Base-by-base conservation (phyloP, 805 yeast genomes). In the Barnettozyma siamensis region DNA sequence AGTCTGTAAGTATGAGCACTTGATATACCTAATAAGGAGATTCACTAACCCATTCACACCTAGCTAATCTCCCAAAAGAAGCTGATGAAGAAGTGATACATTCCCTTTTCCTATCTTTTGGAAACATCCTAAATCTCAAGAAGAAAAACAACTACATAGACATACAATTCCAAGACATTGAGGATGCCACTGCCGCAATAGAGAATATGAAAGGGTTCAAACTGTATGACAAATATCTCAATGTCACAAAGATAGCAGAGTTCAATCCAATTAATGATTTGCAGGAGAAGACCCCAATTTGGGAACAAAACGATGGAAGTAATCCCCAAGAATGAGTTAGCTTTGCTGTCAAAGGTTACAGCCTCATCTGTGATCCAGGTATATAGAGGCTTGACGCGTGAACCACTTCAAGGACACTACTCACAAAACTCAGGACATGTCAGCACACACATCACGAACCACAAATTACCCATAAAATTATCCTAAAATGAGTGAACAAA, bases 131-230 rank as follows among this genome's bases (percentile, higher is more conserved):
- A 4, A 11, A 38, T 33, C 15, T 42, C 19, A 19, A 18, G 5
- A 16, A 26, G 29, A 8, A 7, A 7, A 39, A 40, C 15, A 31
- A 37, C 23, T 37, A 42, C 33, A 29, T 50, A 3, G 59, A 56
- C 30, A 29, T 56, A 5, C 53, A 50, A 27, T 56, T 44, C 31
- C 57, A 54, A 33, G 58, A 53, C 10, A 51, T 50, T 3, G 44
- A 38, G 7, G 60, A 56, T 30, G 41, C 56, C 2, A 37, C 46
- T 13, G 50, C 51, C 3, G 55, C 59, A 0, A 32, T 54, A 3
- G 57, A 48, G 7, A 56, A 56, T 40, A 49, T 56, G 53, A 40
- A 37, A 6, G 60, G 60, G 5, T 54, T 33, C 27, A 30, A 46
- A 32, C 27, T 51, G 19, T 38, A 16, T 21, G 57, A 41, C 6